Evolutionary conservation across 306 rosid species (phyloP), one percentile per base, ranked within the genome.

Genomic region (Pyrus betulifolia): DNA sequence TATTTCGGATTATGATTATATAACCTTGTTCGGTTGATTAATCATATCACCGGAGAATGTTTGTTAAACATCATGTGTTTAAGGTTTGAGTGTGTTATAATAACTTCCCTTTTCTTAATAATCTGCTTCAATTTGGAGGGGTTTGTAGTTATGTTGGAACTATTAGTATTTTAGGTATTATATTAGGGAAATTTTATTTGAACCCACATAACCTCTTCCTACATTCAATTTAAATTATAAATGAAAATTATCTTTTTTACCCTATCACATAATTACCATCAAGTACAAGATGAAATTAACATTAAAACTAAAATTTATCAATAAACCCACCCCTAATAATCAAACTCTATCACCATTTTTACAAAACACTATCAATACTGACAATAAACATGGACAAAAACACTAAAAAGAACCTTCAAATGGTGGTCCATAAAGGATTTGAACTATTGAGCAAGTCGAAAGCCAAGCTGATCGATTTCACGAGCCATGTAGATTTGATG

Each of bases 331-430:
- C 46, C 13, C 13, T 42, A 42, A 42, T 42, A 42, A 42, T 42
- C 46, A 42, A 42, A 42, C 46, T 4, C 46, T 42, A 42, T 10
- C 46, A 42, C 46, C 13, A 42, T 42, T 10, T 42, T 10, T 42
- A 42, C 46, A 42, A 42, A 42, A 42, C 14, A 42, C 46, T 42
- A 42, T 42, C 46, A 11, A 77, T 94, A 1, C 63, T 94, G 44
- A 90, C 89, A 1, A 70, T 94, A 38, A 94, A 94, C 33, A 87
- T 89, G 25, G 97, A 94, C 92, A 94, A 94, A 76, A 94, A 91
- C 75, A 91, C 93, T 1, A 96, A 94, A 81, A 90, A 84, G 67
- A 97, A 94, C 80, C 96, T 94, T 2, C 97, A 94, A 25, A 44
- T 86, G 15, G 98, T 90, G 45, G 98, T 94, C 25, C 96, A 92